These are phyloP conservation scores for Deuterostichococcus epilithicus DNA, from an alignment of 139 green algal species.

Conservation along the genomic window DNA sequence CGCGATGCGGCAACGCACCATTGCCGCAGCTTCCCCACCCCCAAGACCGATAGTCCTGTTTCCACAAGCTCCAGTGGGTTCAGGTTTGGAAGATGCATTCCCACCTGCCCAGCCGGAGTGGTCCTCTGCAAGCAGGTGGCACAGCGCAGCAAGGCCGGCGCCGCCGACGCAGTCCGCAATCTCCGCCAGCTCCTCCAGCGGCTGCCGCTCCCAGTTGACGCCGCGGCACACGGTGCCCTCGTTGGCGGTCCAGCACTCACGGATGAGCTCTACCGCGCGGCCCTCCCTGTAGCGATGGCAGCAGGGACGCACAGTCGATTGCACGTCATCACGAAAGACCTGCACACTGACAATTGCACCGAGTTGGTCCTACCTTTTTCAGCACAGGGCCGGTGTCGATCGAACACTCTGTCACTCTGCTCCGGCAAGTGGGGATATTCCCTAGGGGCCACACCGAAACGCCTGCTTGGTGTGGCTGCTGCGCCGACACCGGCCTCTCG, in stretches of 20 bases:
- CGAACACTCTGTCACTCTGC: too few species aligned
- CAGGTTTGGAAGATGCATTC: neutral
- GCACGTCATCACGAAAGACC: too few species aligned
- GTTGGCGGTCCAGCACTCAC: conserved; percentile 40
- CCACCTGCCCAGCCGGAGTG: conserved; percentile 53
- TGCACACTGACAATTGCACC: too few species aligned
- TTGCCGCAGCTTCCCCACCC: too few species aligned
- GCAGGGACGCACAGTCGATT: too few species aligned
- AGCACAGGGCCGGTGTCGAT: too few species aligned
- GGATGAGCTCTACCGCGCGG: conserved; percentile 27
- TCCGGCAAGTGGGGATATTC: too few species aligned
- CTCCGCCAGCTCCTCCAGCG: conserved; percentile 54
- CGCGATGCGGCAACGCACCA: too few species aligned
- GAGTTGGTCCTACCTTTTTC: neutral
- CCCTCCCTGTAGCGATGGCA: conserved; percentile 3
- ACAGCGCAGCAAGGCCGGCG: conserved; percentile 63
- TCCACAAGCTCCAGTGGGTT: neutral
- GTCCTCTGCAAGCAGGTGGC: conserved; percentile 72
- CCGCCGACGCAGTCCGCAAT: conserved; percentile 72
- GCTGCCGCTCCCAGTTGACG: conserved; percentile 68
- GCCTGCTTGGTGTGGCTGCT: too few species aligned
- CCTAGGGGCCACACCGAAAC: too few species aligned
- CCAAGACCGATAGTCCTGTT: too few species aligned
- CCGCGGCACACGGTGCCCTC: conserved; percentile 47
- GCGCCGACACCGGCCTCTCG: too few species aligned